Base-by-base conservation (phyloP, 1,284 basidiomycete genomes). In the Neonothopanus nambi region DNA sequence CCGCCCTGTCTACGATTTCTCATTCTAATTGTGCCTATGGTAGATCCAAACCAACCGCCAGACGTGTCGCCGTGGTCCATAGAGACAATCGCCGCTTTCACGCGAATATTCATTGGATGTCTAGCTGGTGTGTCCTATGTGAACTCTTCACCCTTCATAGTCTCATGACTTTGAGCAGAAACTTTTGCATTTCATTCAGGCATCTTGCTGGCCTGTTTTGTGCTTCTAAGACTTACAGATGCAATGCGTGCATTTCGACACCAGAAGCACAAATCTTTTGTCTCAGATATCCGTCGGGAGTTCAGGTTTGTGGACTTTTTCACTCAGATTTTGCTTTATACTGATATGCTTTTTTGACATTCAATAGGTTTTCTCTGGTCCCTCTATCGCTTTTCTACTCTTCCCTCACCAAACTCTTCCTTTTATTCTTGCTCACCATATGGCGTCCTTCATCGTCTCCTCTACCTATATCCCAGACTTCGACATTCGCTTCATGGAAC, bases 341-440 rank as follows among this genome's bases (percentile, higher is more conserved):
- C 30, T 33, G 8, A 33, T 37, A 50, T 52, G 17, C 47, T 7
- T 51, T 15, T 37, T 47, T 37, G n/a, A 21, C 41, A 21, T 51
- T n/a, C 17, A 7, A 36, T 61, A 90, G 88, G 61, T 80, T 85
- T 48, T 84, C 84, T 1, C 78, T 93, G 35, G 81, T 95, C 35
- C 85, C 91, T 1, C 77, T 95, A 15, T 87, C 88, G 3, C 74
- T 95, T 3, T 78, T 95, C 57, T 95, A 94, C 66, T 93, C 93
- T 0, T 93, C 93, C 1, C 73, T 95, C 33, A 88, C 90, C 1
- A 95, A 95, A 60, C 79, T 93, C 8, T 88, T 95, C 65, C 79
- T 96, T 3, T 82, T 95, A 20, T 84, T 92, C 58, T 74, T 92
- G 15, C 80, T 96, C 15, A 84, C 90, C 0, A 85, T 96, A 57